Base-by-base conservation (phyloP, 805 yeast genomes). In the Kluyveromyces wickerhamii region DNA sequence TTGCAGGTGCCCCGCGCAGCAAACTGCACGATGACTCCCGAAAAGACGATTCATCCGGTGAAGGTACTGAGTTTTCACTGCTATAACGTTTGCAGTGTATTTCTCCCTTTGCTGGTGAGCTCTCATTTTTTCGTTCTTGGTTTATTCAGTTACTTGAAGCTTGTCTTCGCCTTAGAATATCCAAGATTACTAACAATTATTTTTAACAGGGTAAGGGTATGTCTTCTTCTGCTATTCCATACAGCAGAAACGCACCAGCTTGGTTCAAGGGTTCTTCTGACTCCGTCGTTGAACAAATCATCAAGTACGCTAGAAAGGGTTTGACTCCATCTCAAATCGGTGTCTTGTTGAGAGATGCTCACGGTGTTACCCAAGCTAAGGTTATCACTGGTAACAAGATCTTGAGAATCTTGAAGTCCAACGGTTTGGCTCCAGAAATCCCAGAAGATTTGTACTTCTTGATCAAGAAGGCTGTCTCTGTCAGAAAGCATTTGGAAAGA, bases 241-340 rank as follows among this genome's bases (percentile, higher is more conserved):
- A 92, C 80, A 88, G 97, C 60, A 89, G 99, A 77, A 80, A 80
- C 72, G 77, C 94, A 69, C 98, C 97, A 69, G 74, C 96, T 69
- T 92, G 99, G 99, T 89, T 88, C 94, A 89, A 92, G 79, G 81
- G 85, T 61, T 75, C 96, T 46, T 69, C 95, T 55, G 96, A 88
- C 54, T 81, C 86, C 54, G 94, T 92, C 63, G 86, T 88, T 71
- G 98, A 92, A 75, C 96, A 87, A 76, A 79, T 89, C 75, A 70
- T 81, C 88, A 92, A 92, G 83, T 86, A 88, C 77, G 98, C 99
- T 66, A 88, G 96, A 77, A 92, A 92, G 80, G 99, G 99, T 88
- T 75, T 88, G 67, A 85, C 97, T 57, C 99, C 99, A 62, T 92
- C 99, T 61, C 95, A 87, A 73, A 92, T 92, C 52, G 98, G 99